phyloP scores from a whole-genome alignment of 1,139 yeast genomes.

The Geotrichum candidum region DNA sequence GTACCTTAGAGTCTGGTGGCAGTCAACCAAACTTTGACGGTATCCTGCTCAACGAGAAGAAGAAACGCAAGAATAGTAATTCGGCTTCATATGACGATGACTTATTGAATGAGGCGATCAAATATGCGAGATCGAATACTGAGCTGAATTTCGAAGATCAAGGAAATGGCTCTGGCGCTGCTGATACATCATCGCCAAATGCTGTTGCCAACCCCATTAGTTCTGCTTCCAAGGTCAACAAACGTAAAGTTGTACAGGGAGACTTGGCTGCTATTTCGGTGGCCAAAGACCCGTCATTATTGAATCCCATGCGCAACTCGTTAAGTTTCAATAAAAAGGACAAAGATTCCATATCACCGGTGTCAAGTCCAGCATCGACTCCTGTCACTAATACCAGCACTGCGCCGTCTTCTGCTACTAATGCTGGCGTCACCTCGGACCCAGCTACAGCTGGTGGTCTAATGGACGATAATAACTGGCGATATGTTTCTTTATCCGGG shows the following conservation, averaged over 20 bases:
- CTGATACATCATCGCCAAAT: background rate
- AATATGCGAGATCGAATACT: background rate
- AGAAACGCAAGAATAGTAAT: background rate
- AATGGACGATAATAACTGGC: conserved; percentile 3
- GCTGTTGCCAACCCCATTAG: background rate
- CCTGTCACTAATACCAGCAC: background rate
- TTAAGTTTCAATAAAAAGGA: background rate
- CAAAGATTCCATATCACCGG: background rate
- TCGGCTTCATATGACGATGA: conserved; percentile 8
- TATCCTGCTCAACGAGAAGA: background rate
- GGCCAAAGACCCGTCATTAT: conserved; percentile 6
- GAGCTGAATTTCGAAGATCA: background rate
- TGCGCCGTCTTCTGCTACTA: background rate
- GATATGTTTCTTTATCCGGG: background rate
- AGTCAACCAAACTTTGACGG: conserved; percentile 1
- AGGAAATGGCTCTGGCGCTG: background rate
- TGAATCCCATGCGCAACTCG: conserved; percentile 1
- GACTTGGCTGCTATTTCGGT: conserved; percentile 7
- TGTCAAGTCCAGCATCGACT: background rate
- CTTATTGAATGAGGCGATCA: conserved; percentile 4
- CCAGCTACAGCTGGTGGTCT: conserved; percentile 7
- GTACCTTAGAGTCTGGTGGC: conserved; percentile 19
- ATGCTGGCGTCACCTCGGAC: background rate
- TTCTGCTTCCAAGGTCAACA: background rate
- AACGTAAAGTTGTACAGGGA: background rate